Base-by-base conservation (phyloP, 2,329 filamentous ascomycete species). In the Colletotrichum abscissum region DNA sequence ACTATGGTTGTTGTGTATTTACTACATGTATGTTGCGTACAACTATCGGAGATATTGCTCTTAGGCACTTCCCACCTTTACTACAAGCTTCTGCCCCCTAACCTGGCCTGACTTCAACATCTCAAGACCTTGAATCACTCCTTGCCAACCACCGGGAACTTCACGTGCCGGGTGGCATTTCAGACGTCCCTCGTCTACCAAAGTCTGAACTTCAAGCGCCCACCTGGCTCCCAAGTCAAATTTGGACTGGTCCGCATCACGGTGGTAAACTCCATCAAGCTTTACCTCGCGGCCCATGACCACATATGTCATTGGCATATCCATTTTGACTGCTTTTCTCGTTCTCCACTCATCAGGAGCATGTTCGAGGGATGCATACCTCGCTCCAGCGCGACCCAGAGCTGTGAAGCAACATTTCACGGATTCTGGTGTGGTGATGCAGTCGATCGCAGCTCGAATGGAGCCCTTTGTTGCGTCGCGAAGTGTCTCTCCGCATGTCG, bases 341-440 rank as follows among this genome's bases (percentile, higher is more conserved):
- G 78, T 79, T 2, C 72, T 67, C 78, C 77, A 79, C 1, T 56
- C 65, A 0, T 78, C 72, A 0, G 64, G 70, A 9, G 75, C 66
- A 2, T 42, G 52, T 62, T 83, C 81, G 0, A 83, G 76, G 26
- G 79, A 82, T 8, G 79, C 81, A 63, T 82, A 82, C 1, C 76
- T 76, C 2, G 78, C 80, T 1, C 81, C 81, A 0, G 76, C 72
- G 2, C 81, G 79, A 0, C 67, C 73, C 16, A 83, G 46, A 4
- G 78, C 77, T 1, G 49, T 73, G 42, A 79, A 79, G 65, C 80
- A 82, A n/a, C 22, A 16, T 1, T n/a, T 24, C 9, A 55, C 58
- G 8, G 66, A 69, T 16, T 69, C 66, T 3, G 66, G n/a, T 2
- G 22, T 28, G 1, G 66, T 69, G 35, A 69, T 69, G 49, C 66